phyloP scores from a whole-genome alignment of 768 basidiomycete genomes.

The Xerocomus spinulosus region DNA sequence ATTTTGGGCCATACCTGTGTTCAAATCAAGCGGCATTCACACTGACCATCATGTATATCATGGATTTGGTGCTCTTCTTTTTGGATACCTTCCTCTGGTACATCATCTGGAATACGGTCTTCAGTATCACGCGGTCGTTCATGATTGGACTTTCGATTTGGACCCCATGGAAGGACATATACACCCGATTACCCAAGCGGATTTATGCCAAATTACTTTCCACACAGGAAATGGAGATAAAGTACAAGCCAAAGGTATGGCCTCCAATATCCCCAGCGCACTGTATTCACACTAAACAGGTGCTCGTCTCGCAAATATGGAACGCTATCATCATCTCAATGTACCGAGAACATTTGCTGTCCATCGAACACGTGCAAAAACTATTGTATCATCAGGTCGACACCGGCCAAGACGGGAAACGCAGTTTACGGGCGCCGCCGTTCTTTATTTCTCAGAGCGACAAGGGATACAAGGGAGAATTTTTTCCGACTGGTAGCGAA shows the following conservation, averaged over 20 bases:
- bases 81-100: constrained; percentile 99
- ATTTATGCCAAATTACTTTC: constrained; percentile 95
- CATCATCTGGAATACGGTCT: constrained; percentile 98
- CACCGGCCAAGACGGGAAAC: constrained; percentile 72
- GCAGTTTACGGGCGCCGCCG: constrained; percentile 89
- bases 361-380: constrained; percentile 98
- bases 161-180: constrained; percentile 99
- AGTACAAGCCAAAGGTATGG: constrained; percentile 97
- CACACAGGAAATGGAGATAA: constrained; percentile 93
- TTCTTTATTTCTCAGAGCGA: constrained; percentile 98
- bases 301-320: constrained; percentile 98
- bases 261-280: not conserved
- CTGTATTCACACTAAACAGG: constrained; percentile 40
- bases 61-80: constrained; percentile 97
- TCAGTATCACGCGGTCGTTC: constrained; percentile 85
- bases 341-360: constrained; percentile 98
- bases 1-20: constrained; percentile 81
- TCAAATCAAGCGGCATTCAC: constrained; percentile 93
- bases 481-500: constrained; percentile 93
- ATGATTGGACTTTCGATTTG: constrained; percentile 91
- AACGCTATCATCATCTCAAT: constrained; percentile 99
- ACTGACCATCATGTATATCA: constrained; percentile 96
- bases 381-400: constrained; percentile 97
- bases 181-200: constrained; percentile 89
- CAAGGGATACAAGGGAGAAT: constrained; percentile 77